phyloP scores from a whole-genome alignment of 371 early-diverging fungal species.

The Mucor lusitanicus region DNA sequence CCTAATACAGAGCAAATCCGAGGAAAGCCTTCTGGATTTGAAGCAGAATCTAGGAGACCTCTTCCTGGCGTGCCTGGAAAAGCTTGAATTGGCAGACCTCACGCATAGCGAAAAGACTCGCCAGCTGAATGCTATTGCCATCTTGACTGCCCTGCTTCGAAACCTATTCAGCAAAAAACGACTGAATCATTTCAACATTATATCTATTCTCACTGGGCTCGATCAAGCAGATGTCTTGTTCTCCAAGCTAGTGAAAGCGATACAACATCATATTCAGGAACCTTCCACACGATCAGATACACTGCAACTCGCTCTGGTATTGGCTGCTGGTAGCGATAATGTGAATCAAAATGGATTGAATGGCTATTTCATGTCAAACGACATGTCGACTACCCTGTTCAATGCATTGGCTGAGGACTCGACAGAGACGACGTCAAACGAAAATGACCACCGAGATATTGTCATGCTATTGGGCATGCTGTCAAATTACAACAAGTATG shows the following conservation, averaged over 20 bases:
- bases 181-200: conserved; percentile 57
- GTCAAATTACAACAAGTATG: conserved; percentile 62
- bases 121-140: conserved; percentile 29
- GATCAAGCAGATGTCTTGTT: conserved; percentile 56
- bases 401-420: not conserved
- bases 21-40: conserved; percentile 44
- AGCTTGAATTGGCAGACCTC: not conserved
- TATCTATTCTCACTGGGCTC: conserved; percentile 52
- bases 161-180: conserved; percentile 52
- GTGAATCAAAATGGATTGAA: conserved; percentile 63
- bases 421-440: not conserved
- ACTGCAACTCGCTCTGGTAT: conserved; percentile 41
- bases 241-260: conserved; percentile 35
- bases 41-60: conserved; percentile 37
- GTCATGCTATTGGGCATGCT: conserved; percentile 50
- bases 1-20: conserved; percentile 37
- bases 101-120: conserved; percentile 25
- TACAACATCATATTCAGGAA: conserved; percentile 30
- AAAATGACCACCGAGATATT: conserved; percentile 22
- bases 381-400: conserved; percentile 42
- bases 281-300: conserved; percentile 21
- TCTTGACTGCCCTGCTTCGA: conserved; percentile 48
- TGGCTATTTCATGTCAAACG: conserved; percentile 58
- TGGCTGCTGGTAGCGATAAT: conserved; percentile 61
- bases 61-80: conserved; percentile 36